Evolutionary conservation across 129 eudicot species (phyloP).

Genomic region (Erigeron canadensis): DNA sequence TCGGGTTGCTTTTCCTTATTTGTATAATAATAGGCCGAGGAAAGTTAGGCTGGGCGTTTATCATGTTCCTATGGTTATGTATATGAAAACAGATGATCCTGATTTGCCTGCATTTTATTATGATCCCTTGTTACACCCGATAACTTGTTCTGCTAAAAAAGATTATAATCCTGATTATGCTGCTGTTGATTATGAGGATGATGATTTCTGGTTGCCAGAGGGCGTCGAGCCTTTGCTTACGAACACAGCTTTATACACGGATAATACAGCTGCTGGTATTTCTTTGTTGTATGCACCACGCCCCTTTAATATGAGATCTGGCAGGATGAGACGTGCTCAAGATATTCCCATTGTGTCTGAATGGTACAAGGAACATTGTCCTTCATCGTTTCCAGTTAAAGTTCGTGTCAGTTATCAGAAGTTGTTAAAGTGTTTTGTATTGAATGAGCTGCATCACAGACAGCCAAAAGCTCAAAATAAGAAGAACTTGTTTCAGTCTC

Average conservation of each 20-base stretch:
- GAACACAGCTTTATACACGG: constrained; percentile 79
- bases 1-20: constrained; percentile 94
- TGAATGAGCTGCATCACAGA: constrained; percentile 93
- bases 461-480: constrained; percentile 99
- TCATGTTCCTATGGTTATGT: constrained; percentile 97
- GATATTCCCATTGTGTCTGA: no score
- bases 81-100: constrained; percentile 96
- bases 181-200: constrained; percentile 71
- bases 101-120: constrained; percentile 93
- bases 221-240: constrained; percentile 80
- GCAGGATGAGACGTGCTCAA: no score
- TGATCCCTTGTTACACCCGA: constrained; percentile 89
- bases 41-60: constrained; percentile 79
- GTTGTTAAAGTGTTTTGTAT: constrained; percentile 80
- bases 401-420: constrained; percentile 98
- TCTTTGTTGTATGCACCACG: constrained; percentile 82
- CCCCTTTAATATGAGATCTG: no score
- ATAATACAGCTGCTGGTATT: constrained; percentile 94
- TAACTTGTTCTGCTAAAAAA: constrained; percentile 56
- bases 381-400: constrained; percentile 95
- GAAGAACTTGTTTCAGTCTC: constrained; percentile 86
- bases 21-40: constrained; percentile 91
- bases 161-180: constrained; percentile 60
- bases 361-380: no score
- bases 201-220: constrained; percentile 83